phyloP scores from a whole-genome alignment of 805 yeast genomes.

The Kodamaea sagamina region DNA sequence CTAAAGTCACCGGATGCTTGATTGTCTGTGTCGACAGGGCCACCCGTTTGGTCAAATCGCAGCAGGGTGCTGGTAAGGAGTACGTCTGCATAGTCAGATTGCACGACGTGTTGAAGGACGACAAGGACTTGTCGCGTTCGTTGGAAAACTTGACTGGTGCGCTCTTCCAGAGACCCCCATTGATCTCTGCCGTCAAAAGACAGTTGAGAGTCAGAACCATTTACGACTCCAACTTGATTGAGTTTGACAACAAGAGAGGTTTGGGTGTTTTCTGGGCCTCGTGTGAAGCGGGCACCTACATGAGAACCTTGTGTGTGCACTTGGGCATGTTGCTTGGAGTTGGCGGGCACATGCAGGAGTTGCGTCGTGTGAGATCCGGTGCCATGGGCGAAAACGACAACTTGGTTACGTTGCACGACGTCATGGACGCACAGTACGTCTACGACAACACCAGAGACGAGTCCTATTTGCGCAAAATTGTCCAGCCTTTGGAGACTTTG shows the following conservation, averaged over 20 bases:
- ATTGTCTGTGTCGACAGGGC: constrained; percentile 98
- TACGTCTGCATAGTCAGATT: constrained; percentile 96
- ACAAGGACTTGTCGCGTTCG: constrained; percentile 81
- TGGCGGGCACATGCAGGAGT: constrained; percentile 99
- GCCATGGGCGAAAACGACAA: constrained; percentile 88
- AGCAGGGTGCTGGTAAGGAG: constrained; percentile 99
- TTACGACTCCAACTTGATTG: constrained; percentile 92
- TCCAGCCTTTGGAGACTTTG: constrained; percentile 92
- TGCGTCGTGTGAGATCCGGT: constrained; percentile 98
- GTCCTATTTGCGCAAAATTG: constrained; percentile 87
- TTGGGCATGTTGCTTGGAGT: constrained; percentile 97
- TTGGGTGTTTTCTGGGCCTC: constrained; percentile 99
- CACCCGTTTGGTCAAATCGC: constrained; percentile 95
- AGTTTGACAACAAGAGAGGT: constrained; percentile 95
- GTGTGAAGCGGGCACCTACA: constrained; percentile 99
- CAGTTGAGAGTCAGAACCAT: constrained; percentile 98
- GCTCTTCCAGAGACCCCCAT: constrained; percentile 97
- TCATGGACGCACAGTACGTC: constrained; percentile 96
- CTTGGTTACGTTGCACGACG: constrained; percentile 95
- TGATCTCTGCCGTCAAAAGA: constrained; percentile 98
- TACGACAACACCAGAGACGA: constrained; percentile 98
- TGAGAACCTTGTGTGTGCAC: constrained; percentile 99
- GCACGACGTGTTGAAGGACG: constrained; percentile 90
- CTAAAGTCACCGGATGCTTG: constrained; percentile 97
- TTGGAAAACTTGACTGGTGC: constrained; percentile 98